These are phyloP conservation scores for Prinsepia uniflora DNA, from an alignment of 306 rosid genomes.

Conservation along the genomic window DNA sequence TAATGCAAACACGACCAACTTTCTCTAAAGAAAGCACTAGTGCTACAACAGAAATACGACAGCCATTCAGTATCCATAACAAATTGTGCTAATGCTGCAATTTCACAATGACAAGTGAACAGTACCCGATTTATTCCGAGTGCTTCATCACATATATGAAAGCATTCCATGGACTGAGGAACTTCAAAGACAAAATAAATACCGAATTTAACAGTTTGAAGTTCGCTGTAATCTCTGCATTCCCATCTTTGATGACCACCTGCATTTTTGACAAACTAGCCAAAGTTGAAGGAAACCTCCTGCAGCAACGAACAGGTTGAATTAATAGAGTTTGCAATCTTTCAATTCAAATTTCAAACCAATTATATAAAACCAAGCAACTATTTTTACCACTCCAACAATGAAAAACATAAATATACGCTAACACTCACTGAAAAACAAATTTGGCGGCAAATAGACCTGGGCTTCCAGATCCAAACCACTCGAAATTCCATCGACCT, in stretches of 20 bases:
- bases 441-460: constrained; percentile 68
- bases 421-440: constrained; percentile 67
- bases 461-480: constrained; percentile 85
- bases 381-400: constrained; percentile 2
- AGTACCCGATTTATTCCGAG: background rate
- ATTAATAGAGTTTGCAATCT: constrained; percentile 14
- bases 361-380: background rate
- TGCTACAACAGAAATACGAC: background rate
- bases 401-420: background rate
- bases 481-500: constrained; percentile 93
- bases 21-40: background rate
- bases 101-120: background rate
- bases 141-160: background rate
- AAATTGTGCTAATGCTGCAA: background rate
- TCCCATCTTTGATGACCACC: constrained; percentile 66
- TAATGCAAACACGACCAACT: constrained; percentile 10
- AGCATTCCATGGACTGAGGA: constrained; percentile 6
- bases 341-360: constrained; percentile 16
- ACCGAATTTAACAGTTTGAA: constrained; percentile 69
- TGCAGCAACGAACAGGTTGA: constrained; percentile 32
- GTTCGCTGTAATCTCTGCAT: constrained; percentile 76
- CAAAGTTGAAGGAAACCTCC: constrained; percentile 80
- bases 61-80: constrained; percentile 1
- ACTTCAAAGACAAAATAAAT: constrained; percentile 18
- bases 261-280: constrained; percentile 86